Percentiles rank a stretch among this genome's conserved stretches.
Evolutionary conservation across 768 basidiomycete species (phyloP).

Genomic region (Lentinula raphanica): DNA sequence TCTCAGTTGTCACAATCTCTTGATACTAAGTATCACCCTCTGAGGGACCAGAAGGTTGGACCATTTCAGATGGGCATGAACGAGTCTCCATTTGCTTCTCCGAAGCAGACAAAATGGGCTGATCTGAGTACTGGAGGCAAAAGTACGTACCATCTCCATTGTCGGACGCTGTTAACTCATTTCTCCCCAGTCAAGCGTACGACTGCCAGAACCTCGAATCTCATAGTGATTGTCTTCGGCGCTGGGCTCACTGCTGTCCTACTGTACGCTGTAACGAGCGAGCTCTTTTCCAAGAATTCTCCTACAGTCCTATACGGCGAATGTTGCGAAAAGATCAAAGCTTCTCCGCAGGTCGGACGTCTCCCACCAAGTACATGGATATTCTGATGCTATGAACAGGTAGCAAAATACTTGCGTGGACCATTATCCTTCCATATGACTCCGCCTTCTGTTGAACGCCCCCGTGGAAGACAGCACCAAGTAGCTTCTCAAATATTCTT

Average conservation of each 20-base stretch:
- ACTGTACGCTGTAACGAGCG: conserved; percentile 73
- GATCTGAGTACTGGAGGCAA: conserved; percentile 74
- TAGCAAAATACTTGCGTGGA: conserved; percentile 61
- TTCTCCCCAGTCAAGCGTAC: conserved; percentile 38
- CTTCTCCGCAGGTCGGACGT: conserved; percentile 38
- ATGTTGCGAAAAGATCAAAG: conserved; percentile 48
- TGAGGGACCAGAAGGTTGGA: conserved; percentile 54
- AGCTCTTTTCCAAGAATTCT: conserved; percentile 84
- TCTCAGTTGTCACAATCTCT: conserved; percentile 60
- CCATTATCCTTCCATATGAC: conserved; percentile 78
- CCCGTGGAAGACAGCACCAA: conserved; percentile 78
- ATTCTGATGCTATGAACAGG: conserved; percentile 33
- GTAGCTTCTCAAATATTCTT: conserved; percentile 73
- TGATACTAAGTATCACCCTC: conserved; percentile 46
- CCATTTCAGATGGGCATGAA: conserved; percentile 74
- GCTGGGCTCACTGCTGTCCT: conserved; percentile 75
- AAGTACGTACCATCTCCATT: conserved; percentile 36
- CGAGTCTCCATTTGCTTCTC: conserved; percentile 46
- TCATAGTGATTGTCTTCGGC: conserved; percentile 64
- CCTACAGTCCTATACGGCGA: conserved; percentile 75
- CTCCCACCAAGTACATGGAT: not conserved
- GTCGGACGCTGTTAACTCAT: not conserved
- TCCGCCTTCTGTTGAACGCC: conserved; percentile 68
- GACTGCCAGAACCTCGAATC: conserved; percentile 43
- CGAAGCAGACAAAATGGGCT: conserved; percentile 69